Evolutionary conservation across 2,329 filamentous ascomycete genomes (phyloP).

Genomic region (Passalora sequoiae): DNA sequence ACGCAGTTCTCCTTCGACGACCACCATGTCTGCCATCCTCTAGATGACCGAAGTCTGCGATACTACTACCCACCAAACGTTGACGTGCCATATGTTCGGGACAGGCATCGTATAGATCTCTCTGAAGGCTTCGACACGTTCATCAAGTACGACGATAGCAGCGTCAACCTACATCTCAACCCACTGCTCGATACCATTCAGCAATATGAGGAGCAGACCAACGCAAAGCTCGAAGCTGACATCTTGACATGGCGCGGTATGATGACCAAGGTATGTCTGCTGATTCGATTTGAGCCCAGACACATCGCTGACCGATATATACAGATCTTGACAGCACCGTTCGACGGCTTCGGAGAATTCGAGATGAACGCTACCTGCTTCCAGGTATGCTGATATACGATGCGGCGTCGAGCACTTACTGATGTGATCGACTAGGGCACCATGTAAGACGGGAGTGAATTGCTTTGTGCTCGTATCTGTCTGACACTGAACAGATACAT

Average conservation of each 20-base stretch:
- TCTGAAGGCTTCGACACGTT: constrained; percentile 78
- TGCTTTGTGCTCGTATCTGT: constrained; percentile 47
- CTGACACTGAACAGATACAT: constrained; percentile 57
- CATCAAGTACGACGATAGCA: constrained; percentile 70
- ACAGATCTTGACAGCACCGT: constrained; percentile 80
- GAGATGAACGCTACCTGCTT: constrained; percentile 94
- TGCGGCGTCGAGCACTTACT: too few species aligned
- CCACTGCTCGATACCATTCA: constrained; percentile 72
- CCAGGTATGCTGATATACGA: constrained; percentile 68
- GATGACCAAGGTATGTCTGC: constrained; percentile 93
- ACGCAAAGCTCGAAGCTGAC: constrained; percentile 54
- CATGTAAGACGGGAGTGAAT: constrained; percentile 48
- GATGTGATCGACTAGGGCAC: constrained; percentile 18
- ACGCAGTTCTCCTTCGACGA: constrained; percentile 91
- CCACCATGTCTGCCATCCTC: constrained; percentile 65
- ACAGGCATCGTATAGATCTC: constrained; percentile 58
- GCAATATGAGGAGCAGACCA: constrained; percentile 62
- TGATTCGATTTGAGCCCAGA: too few species aligned
- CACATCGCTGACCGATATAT: too few species aligned
- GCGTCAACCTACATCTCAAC: constrained; percentile 83
- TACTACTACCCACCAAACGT: constrained; percentile 52
- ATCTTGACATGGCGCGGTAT: constrained; percentile 93
- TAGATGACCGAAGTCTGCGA: constrained; percentile 65
- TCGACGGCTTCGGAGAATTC: constrained; percentile 79
- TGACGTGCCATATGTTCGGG: constrained; percentile 19